Percentiles rank a stretch among this genome's conserved stretches.
Conservation (phyloP, 495 filamentous ascomycete species). For the Clavariopsis aquatica region DNA sequence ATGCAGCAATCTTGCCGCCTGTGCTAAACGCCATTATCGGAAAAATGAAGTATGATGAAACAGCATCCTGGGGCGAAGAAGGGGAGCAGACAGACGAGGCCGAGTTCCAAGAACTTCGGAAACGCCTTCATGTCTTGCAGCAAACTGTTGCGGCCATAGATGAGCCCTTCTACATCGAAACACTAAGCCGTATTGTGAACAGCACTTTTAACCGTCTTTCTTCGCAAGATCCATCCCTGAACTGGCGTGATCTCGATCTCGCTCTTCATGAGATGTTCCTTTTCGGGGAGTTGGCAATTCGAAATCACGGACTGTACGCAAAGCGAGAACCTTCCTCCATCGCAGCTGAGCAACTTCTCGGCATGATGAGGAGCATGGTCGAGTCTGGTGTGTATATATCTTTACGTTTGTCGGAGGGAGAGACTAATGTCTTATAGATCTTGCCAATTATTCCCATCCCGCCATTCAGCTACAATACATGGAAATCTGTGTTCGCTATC, state of each 20-base stretch:
- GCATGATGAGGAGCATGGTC: constrained; percentile 93
- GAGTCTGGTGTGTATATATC: constrained; percentile 68
- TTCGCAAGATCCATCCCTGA: constrained; percentile 67
- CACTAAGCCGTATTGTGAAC: constrained; percentile 78
- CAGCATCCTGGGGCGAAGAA: constrained; percentile 88
- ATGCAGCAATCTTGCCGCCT: constrained; percentile 75
- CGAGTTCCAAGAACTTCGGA: constrained; percentile 94
- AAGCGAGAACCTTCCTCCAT: constrained; percentile 76
- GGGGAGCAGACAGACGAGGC: constrained; percentile 95
- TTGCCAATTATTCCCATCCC: constrained; percentile 83
- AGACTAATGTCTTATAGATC: constrained; percentile 53
- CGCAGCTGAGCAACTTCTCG: constrained; percentile 73
- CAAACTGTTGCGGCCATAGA: constrained; percentile 86
- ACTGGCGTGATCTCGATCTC: constrained; percentile 94
- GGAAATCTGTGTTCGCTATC: constrained; percentile 95
- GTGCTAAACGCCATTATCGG: constrained; percentile 86
- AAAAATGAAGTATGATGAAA: constrained; percentile 97
- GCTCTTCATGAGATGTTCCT: constrained; percentile 95
- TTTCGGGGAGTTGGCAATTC: constrained; percentile 91
- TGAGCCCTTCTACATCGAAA: constrained; percentile 78
- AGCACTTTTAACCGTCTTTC: constrained; percentile 77
- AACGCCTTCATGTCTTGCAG: constrained; percentile 82
- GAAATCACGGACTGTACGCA: constrained; percentile 74
- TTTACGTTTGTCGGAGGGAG: background rate
- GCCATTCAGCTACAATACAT: constrained; percentile 94